Evolutionary conservation across 768 basidiomycete genomes (phyloP), one percentile per base, ranked within the genome.

Genomic region (Gelatoporia subvermispora): DNA sequence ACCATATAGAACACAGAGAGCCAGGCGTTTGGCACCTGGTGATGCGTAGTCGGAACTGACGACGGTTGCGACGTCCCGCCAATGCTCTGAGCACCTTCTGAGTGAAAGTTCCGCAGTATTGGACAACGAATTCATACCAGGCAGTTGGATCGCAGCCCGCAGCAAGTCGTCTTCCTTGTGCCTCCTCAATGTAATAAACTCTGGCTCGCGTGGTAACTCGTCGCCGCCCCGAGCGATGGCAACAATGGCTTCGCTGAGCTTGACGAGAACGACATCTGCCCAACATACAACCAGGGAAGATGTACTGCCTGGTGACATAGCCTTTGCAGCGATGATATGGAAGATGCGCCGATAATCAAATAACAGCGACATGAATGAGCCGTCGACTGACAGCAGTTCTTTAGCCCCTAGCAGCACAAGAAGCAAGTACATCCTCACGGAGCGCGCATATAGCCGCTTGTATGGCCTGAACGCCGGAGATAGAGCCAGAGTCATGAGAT

Each of bases 61-160:
- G 8, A 75, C 60, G 13, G 57, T 60, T 8, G 71, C 58, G 22
- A 85, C 57, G 37, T 64, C 68, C n/a, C 64, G 48, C 83, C 79
- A 89, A 7, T 61, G 69, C 40, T 78, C 86, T 85, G 58, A 25
- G 25, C 48, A 35, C 40, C 5, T 35, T 65, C 55, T 11, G 17
- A 34, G 9, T 44, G 38, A 17, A 3, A 21, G 41, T 18, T 15
- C 34, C 24, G 21, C 9, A 44, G 4, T 22, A 35, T 7, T 20
- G 18, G 11, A 2, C 37, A 8, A 25, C 25, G 23, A 43, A 13
- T 37, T 47, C 57, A 51, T 63, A 82, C 86, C 74, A 50, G 88
- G 87, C n/a, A 90, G 66, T 54, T 88, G 85, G 20, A 75, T 66
- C 4, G 83, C 81, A 35, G 83, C 84, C 35, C 73, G 71, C 24